Percentiles rank a stretch among this genome's conserved stretches.
phyloP scores from a whole-genome alignment of 306 rosid species.

The Fagus crenata region DNA sequence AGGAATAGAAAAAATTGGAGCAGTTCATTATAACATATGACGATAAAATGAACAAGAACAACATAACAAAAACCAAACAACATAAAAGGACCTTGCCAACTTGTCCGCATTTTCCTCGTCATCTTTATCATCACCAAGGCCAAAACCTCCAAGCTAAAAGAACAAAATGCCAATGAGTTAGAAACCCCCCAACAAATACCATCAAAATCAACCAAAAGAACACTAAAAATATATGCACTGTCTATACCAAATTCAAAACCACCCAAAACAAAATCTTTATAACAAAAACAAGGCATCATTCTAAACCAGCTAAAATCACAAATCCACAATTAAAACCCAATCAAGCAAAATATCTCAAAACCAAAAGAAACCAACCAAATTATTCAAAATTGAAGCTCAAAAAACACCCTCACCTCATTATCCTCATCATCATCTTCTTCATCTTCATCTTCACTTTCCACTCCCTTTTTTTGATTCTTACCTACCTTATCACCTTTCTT shows the following conservation, averaged over 20 bases:
- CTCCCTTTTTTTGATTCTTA: not conserved
- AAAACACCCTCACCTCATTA: constrained; percentile 46
- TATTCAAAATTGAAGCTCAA: not conserved
- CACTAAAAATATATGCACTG: constrained; percentile 3
- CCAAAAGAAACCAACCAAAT: not conserved
- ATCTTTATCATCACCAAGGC: constrained; percentile 43
- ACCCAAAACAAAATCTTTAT: not conserved
- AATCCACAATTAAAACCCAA: not conserved
- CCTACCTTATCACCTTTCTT: constrained; percentile 7
- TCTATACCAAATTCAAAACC: not conserved
- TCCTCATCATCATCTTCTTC: constrained; percentile 46
- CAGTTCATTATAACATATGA: not conserved
- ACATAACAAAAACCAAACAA: not conserved
- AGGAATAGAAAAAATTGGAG: not conserved
- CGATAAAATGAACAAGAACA: constrained; percentile 13
- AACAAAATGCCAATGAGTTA: constrained; percentile 23
- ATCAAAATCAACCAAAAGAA: not conserved
- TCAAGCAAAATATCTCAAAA: not conserved
- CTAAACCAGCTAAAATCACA: not conserved
- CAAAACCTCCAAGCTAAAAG: constrained; percentile 58
- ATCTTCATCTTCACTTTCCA: constrained; percentile 28
- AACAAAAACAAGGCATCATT: not conserved
- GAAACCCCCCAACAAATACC: constrained; percentile 7
- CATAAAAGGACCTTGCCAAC: constrained; percentile 54
- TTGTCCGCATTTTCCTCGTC: constrained; percentile 51